phyloP scores from a whole-genome alignment of 345 rosid species.

The Firmiana major region DNA sequence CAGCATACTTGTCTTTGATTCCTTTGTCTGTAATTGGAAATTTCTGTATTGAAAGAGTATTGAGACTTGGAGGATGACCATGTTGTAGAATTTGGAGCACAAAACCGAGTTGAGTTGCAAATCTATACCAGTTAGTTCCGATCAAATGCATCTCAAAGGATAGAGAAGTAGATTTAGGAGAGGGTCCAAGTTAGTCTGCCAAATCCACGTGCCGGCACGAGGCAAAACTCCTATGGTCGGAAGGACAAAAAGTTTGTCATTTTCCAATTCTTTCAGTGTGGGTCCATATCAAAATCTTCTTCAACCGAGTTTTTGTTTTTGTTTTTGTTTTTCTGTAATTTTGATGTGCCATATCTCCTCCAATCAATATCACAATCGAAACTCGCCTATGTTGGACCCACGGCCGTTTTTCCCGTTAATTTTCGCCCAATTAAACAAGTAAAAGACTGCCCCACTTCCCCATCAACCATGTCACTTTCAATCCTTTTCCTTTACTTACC shows the following conservation, averaged over 20 bases:
- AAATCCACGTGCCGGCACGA: neutral
- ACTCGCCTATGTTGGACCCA: constrained; percentile 1
- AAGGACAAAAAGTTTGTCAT: neutral
- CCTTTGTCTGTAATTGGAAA: no score
- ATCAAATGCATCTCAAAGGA: neutral
- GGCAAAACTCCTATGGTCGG: neutral
- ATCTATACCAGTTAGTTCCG: no score
- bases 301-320: neutral
- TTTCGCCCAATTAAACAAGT: neutral
- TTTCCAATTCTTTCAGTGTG: neutral
- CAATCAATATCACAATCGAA: neutral
- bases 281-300: neutral
- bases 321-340: neutral
- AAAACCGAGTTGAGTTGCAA: neutral
- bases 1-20: no score
- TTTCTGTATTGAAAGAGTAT: no score
- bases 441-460: neutral
- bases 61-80: neutral
- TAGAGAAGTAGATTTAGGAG: neutral
- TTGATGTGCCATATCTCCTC: constrained; percentile 1
- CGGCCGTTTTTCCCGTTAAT: constrained; percentile 6
- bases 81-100: neutral
- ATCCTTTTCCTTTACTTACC: neutral
- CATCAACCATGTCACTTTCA: neutral
- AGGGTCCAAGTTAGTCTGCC: neutral